These are phyloP conservation scores for Colletotrichum tamarilloi DNA, from an alignment of 2,329 filamentous ascomycete genomes.

Conservation along the genomic window DNA sequence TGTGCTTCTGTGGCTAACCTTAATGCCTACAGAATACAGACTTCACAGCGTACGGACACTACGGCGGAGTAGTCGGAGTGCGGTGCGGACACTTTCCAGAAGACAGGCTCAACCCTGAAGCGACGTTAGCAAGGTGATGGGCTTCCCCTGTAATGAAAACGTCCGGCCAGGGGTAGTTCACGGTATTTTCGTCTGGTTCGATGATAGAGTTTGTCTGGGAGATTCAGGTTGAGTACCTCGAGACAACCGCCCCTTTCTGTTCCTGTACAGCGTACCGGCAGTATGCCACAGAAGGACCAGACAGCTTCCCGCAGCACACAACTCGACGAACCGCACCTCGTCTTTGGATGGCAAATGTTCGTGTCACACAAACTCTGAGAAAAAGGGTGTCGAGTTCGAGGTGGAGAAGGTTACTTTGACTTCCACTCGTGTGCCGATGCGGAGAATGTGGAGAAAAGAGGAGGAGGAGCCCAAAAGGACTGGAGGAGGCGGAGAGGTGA, in stretches of 20 bases:
- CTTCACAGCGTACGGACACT: background rate
- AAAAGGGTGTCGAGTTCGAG: constrained; percentile 14
- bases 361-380: constrained; percentile 22
- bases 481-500: constrained; percentile 23
- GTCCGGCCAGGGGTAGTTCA: constrained; percentile 9
- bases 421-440: constrained; percentile 24
- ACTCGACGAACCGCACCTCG: background rate
- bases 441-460: constrained; percentile 32
- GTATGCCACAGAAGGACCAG: no score
- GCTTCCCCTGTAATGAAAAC: background rate
- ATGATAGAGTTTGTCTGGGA: background rate
- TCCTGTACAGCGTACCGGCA: no score
- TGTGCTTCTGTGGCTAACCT: constrained; percentile 23
- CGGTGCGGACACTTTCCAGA: constrained; percentile 6
- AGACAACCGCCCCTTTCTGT: background rate
- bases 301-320: background rate
- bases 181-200: background rate
- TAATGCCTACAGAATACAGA: background rate
- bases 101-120: constrained; percentile 17
- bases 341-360: background rate
- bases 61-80: constrained; percentile 9
- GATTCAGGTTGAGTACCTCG: background rate
- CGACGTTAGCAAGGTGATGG: constrained; percentile 5
- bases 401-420: constrained; percentile 27
- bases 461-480: background rate